These are phyloP conservation scores for Rhodotorula babjevae DNA, from an alignment of 768 basidiomycete genomes.

Conservation along the genomic window DNA sequence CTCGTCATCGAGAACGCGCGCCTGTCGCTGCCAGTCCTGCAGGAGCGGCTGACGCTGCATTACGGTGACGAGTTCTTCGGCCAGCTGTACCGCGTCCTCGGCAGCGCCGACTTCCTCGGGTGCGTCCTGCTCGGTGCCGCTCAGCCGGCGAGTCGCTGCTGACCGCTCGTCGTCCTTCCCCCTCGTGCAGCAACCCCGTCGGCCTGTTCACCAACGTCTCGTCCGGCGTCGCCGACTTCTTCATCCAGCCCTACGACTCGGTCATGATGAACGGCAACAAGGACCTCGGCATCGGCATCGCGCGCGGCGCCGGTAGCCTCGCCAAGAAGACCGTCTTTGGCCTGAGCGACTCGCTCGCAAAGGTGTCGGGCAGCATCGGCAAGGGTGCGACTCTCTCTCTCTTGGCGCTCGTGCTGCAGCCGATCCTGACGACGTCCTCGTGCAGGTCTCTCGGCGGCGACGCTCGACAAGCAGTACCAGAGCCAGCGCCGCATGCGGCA, in stretches of 20 bases:
- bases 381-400: conserved; percentile 60
- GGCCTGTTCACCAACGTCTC: conserved; percentile 97
- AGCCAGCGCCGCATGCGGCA: conserved; percentile 78
- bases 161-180: too few relatives aligned
- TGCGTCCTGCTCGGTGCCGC: conserved; percentile 37
- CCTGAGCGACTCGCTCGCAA: conserved; percentile 90
- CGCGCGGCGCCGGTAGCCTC: conserved; percentile 90
- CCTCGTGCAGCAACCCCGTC: conserved; percentile 67
- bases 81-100: conserved; percentile 90
- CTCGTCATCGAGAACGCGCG: conserved; percentile 92
- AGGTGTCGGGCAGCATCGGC: conserved; percentile 93
- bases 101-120: conserved; percentile 84
- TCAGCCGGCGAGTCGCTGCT: background rate
- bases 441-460: conserved; percentile 87
- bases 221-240: conserved; percentile 94
- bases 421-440: background rate
- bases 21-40: conserved; percentile 73
- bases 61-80: conserved; percentile 89
- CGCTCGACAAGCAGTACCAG: conserved; percentile 94
- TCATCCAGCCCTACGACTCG: conserved; percentile 96
- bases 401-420: background rate
- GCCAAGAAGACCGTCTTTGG: conserved; percentile 99
- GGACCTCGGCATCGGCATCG: conserved; percentile 58
- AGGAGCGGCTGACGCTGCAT: conserved; percentile 78
- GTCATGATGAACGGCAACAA: conserved; percentile 94